Base-by-base conservation (phyloP, 345 rosid genomes). In the Sisymbrium altissimum region DNA sequence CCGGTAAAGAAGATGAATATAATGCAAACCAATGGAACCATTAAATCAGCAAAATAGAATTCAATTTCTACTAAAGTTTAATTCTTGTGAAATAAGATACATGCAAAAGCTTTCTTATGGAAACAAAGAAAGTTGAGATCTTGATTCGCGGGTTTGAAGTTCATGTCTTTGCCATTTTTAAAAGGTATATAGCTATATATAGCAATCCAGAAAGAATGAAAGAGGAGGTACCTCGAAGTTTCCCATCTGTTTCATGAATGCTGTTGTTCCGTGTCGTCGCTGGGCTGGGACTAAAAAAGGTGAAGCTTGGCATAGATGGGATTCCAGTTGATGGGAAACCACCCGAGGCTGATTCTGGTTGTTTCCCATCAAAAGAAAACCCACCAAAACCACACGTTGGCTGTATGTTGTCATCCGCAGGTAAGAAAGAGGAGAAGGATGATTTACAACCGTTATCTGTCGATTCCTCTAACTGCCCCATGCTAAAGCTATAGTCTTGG, bases 221-320 rank as follows among this genome's bases (percentile, higher is more conserved):
- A 35, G 23, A 21, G 25, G 15, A 21, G 25, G 14, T 78, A 87
- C 97, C 97, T 84, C 68, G 57, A 18, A 62, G 67, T 64, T 66
- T 71, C 14, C 66, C 57, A 14, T 78, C 79, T 52, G 56, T 66
- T 54, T 74, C 62, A 49, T 68, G 23, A 19, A 54, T 67, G 66
- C 32, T 68, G 18, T 63, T 84, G 56, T 78, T 77, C 58, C 53
- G 58, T 36, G 59, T 56, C 4, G 35, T 61, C 12, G 53, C 73
- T 58, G 86, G 53, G 64, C 53, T 43, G 17, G 86, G 87, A 56
- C 86, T 70, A 63, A 84, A 82, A 81, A 92, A 92, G 45, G 83
- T 73, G 75, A 89, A 86, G 76, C 96, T 92, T 43, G 85, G 91
- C 88, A 89, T 83, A 13, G 96, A 84, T 18, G 81, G 76, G 48